Evolutionary conservation across 257 asterid genomes (phyloP).

Genomic region (Dorcoceras hygrometricum): DNA sequence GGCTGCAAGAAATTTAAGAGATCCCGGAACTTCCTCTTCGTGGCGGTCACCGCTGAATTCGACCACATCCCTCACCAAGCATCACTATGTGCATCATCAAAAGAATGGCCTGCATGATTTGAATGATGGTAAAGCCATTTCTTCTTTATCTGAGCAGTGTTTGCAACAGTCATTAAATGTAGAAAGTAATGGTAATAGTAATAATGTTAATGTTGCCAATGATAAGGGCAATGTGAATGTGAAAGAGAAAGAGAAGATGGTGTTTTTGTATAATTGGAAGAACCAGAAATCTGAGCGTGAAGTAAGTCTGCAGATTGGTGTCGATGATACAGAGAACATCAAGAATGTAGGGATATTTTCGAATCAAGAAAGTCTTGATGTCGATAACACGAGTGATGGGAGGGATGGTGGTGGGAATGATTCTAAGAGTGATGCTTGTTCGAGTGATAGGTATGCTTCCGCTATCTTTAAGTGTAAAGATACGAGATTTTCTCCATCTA

Average conservation of each 20-base stretch:
- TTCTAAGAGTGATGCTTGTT: slow-evolving; percentile 72
- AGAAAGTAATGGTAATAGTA: slow-evolving; percentile 24
- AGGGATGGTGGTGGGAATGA: slow-evolving; percentile 65
- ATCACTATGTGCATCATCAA: slow-evolving; percentile 61
- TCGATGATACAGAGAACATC: slow-evolving; percentile 41
- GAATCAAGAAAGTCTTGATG: slow-evolving; percentile 45
- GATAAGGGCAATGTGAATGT: slow-evolving; percentile 34
- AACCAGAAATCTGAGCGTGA: slow-evolving; percentile 75
- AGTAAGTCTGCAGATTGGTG: slow-evolving; percentile 14
- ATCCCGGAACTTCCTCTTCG: slow-evolving; percentile 89
- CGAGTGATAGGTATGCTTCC: slow-evolving; percentile 54
- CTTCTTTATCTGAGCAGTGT: slow-evolving; percentile 34
- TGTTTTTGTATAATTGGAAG: slow-evolving; percentile 75
- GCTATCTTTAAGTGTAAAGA: slow-evolving; percentile 58
- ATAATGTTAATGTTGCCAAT: slow-evolving; percentile 18
- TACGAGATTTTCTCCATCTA: slow-evolving; percentile 51
- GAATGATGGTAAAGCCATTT: slow-evolving; percentile 33
- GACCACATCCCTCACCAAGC: slow-evolving; percentile 68
- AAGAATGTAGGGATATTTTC: slow-evolving; percentile 49
- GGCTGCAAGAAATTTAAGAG: slow-evolving; percentile 78
- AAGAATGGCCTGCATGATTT: slow-evolving; percentile 27
- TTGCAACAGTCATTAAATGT: slow-evolving; percentile 16
- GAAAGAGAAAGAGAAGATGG: slow-evolving; percentile 44
- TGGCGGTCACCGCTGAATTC: slow-evolving; percentile 80
- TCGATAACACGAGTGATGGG: slow-evolving; percentile 56